phyloP scores from a whole-genome alignment of 2,329 filamentous ascomycete genomes.

The Claviceps maximensis region DNA sequence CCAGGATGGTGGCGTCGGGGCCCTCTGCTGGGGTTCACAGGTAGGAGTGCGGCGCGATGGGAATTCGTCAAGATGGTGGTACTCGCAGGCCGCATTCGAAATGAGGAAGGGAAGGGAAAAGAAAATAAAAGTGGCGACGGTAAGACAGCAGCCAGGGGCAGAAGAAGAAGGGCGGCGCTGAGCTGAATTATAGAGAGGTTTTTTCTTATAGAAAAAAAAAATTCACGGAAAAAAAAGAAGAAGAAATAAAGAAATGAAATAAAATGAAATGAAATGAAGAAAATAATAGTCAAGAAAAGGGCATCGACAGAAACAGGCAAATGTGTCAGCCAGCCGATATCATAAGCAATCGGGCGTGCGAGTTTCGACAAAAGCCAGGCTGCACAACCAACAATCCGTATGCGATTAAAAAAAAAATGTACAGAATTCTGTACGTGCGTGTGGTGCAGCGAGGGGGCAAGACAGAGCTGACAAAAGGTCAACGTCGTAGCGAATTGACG shows the following conservation, averaged over 20 bases:
- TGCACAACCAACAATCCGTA: neutral
- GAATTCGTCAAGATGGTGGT: neutral
- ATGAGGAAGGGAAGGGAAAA: neutral
- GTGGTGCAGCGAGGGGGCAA: neutral
- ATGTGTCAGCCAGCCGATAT: neutral
- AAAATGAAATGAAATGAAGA: neutral
- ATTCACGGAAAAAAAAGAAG: neutral
- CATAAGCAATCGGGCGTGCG: neutral
- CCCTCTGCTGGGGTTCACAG: neutral
- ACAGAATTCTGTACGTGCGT: neutral
- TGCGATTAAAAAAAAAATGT: neutral
- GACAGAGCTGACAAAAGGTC: neutral
- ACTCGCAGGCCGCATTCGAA: neutral
- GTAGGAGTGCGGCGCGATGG: neutral
- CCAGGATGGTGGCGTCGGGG: neutral
- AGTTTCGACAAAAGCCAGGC: neutral
- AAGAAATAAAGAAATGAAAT: neutral
- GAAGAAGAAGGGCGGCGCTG: conserved; percentile 4
- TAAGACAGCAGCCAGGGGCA: conserved; percentile 3
- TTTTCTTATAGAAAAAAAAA: neutral
- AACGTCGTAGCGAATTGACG: neutral
- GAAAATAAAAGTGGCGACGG: conserved; percentile 5
- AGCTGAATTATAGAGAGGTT: conserved; percentile 4
- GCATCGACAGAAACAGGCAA: neutral
- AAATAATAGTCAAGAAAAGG: neutral